A percentile compares a stretch with the other conserved stretches of the same genome.
phyloP scores from a whole-genome alignment of 129 eudicot genomes.

The Scalesia atractyloides region DNA sequence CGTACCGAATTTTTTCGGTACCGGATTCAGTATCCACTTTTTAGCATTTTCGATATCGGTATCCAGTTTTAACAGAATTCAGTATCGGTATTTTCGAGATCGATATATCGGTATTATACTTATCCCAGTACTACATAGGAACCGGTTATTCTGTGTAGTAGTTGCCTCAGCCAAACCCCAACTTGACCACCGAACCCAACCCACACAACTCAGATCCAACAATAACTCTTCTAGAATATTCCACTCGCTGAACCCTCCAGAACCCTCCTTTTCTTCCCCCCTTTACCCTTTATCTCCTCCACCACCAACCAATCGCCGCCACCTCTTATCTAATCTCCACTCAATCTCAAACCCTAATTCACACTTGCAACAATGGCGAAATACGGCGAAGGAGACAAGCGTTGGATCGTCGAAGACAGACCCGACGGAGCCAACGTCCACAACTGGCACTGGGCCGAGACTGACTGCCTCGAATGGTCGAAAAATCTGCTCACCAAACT shows the following conservation, averaged over 20 bases:
- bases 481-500: conserved; percentile 45
- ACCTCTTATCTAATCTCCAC: neutral
- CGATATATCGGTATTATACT: too few species aligned
- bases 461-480: conserved; percentile 87
- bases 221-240: conserved; percentile 38
- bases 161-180: neutral
- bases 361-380: conserved; percentile 59
- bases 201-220: conserved; percentile 12
- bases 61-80: too few species aligned
- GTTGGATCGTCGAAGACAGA: conserved; percentile 98
- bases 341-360: conserved; percentile 35
- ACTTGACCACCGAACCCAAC: neutral
- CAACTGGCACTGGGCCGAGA: conserved; percentile 99
- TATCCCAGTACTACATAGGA: too few species aligned
- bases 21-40: too few species aligned
- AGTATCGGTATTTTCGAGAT: too few species aligned
- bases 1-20: too few species aligned
- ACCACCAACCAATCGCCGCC: conserved; percentile 23
- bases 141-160: too few species aligned
- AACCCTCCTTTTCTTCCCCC: neutral
- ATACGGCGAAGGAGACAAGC: conserved; percentile 91
- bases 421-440: conserved; percentile 98
- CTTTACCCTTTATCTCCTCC: conserved; percentile 15
- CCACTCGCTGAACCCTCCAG: conserved; percentile 33
- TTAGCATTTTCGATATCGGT: too few species aligned